Percentiles rank a stretch among this genome's conserved stretches.
These are phyloP conservation scores for Pyricularia pennisetigena DNA, from an alignment of 2,329 filamentous ascomycete genomes.

Conservation along the genomic window DNA sequence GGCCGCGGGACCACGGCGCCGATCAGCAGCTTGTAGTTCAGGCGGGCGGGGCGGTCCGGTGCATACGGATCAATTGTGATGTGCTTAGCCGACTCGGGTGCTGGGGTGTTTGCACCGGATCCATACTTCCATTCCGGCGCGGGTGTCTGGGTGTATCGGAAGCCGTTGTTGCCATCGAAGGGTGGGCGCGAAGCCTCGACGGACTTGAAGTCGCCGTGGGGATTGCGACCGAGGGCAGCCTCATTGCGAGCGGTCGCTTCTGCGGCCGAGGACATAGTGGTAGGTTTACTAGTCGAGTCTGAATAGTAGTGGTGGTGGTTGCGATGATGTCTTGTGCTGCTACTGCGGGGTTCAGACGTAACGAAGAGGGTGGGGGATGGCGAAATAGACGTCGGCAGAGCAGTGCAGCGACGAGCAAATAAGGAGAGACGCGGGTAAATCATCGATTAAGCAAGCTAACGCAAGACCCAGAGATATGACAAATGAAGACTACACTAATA, in stretches of 20 bases:
- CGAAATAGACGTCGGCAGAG: background rate
- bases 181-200: conserved; percentile 57
- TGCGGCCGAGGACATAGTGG: conserved; percentile 2
- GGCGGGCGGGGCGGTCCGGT: conserved; percentile 51
- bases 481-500: background rate
- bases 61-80: conserved; percentile 74
- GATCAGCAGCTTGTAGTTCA: conserved; percentile 92
- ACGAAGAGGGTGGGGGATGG: background rate
- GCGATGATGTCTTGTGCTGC: background rate
- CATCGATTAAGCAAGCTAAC: background rate
- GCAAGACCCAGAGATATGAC: background rate
- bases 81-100: conserved; percentile 32
- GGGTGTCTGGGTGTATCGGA: conserved; percentile 53
- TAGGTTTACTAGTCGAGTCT: background rate
- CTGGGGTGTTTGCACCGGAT: conserved; percentile 46
- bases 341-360: background rate
- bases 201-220: conserved; percentile 65
- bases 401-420: background rate
- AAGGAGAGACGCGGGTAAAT: background rate
- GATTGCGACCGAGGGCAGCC: conserved; percentile 44
- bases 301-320: background rate
- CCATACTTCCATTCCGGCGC: conserved; percentile 57
- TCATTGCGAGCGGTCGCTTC: conserved; percentile 7
- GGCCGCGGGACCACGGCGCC: conserved; percentile 74
- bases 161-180: conserved; percentile 37